Evolutionary conservation across 331 rosid species (phyloP).

Genomic region (Pyracantha coccinea): DNA sequence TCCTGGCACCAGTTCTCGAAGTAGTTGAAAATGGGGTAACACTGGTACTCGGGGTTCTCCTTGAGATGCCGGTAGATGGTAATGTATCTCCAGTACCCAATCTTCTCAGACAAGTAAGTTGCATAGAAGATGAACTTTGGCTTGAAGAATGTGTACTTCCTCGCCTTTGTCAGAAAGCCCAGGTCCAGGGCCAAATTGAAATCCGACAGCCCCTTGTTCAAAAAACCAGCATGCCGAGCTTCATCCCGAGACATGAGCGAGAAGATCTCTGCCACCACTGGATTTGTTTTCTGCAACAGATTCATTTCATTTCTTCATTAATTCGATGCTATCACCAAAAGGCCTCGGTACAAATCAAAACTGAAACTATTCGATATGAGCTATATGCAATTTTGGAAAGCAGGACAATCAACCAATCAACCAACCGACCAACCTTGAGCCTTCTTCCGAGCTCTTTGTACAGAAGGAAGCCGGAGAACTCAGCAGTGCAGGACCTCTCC

Average conservation of each 20-base stretch:
- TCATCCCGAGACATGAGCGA: conserved; percentile 99
- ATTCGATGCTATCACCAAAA: no score
- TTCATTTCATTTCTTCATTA: conserved; percentile 1
- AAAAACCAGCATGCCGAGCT: conserved; percentile 98
- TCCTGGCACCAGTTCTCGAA: conserved; percentile 99
- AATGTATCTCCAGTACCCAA: conserved; percentile 98
- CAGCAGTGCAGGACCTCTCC: conserved; percentile 98
- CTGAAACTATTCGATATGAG: no score
- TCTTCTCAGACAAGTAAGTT: conserved; percentile 93
- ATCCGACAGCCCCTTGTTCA: conserved; percentile 96
- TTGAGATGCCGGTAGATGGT: conserved; percentile 96
- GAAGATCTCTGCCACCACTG: conserved; percentile 99
- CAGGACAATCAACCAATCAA: neutral
- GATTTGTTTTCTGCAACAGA: conserved; percentile 84
- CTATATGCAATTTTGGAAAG: neutral
- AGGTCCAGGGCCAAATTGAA: conserved; percentile 96
- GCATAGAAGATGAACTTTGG: conserved; percentile 98
- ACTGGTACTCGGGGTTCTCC: conserved; percentile 80
- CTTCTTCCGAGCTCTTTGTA: conserved; percentile 98
- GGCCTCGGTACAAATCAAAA: no score
- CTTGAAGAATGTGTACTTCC: conserved; percentile 95
- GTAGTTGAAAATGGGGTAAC: conserved; percentile 93
- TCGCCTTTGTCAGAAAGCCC: conserved; percentile 96
- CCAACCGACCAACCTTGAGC: conserved; percentile 45
- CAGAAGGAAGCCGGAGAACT: conserved; percentile 95